Percentiles rank a stretch among this genome's conserved stretches.
Conservation (phyloP, 2,329 filamentous ascomycete species). For the Boeremia lycopersici region DNA sequence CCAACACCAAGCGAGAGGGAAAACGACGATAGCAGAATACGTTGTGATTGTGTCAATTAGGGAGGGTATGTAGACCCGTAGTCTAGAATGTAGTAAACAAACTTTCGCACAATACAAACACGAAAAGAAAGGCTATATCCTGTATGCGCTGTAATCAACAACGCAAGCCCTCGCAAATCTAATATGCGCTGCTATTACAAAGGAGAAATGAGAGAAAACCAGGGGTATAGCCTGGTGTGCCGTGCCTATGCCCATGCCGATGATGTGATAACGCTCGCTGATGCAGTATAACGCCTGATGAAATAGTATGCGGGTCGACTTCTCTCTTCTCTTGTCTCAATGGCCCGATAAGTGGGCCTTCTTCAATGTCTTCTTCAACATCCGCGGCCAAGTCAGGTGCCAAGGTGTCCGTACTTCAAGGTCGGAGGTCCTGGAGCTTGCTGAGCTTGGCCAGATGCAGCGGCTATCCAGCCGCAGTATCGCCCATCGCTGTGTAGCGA, state of each 20-base stretch:
- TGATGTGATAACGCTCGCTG: conserved; percentile 11
- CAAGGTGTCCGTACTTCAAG: neutral
- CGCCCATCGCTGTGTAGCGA: conserved; percentile 1
- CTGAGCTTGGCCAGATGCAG: neutral
- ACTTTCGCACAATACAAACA: conserved; percentile 1
- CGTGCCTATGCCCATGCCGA: conserved; percentile 11
- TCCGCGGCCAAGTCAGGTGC: neutral
- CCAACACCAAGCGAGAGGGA: neutral
- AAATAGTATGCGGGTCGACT: neutral
- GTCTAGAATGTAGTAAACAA: conserved; percentile 1
- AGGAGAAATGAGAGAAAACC: conserved; percentile 6
- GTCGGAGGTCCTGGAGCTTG: neutral
- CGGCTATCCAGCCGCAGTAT: neutral
- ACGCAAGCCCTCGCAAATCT: neutral
- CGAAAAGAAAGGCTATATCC: conserved; percentile 8
- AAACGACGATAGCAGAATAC: neutral
- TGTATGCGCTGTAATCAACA: neutral
- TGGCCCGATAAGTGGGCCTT: neutral
- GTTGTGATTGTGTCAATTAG: conserved; percentile 7
- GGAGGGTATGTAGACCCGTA: conserved; percentile 5
- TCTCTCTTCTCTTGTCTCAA: neutral
- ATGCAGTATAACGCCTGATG: conserved; percentile 9
- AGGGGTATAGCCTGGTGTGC: neutral
- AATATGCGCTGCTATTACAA: conserved; percentile 16
- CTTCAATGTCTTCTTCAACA: neutral